Conservation (phyloP, 1,139 yeast species). For the Blastobotrys buckinghamii region DNA sequence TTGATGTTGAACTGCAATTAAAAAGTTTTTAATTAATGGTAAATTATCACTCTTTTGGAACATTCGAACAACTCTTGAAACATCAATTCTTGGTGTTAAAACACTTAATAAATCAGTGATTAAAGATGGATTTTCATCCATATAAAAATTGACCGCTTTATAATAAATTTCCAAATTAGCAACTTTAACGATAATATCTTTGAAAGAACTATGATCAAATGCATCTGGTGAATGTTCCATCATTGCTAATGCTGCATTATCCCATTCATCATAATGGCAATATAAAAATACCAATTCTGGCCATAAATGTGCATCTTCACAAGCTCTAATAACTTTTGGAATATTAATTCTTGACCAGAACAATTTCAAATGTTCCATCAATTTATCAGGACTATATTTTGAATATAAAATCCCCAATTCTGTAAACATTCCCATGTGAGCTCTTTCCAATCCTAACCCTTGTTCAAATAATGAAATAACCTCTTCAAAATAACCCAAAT, state of each 20-base stretch:
- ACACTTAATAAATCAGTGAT: constrained; percentile 81
- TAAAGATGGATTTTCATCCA: constrained; percentile 86
- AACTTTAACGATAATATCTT: constrained; percentile 90
- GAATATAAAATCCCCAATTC: constrained; percentile 88
- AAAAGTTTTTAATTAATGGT: constrained; percentile 92
- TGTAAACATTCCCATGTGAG: constrained; percentile 99
- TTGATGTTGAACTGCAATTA: constrained; percentile 84
- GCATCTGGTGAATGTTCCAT: constrained; percentile 92
- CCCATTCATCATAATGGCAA: constrained; percentile 99
- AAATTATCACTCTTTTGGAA: constrained; percentile 93
- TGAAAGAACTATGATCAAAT: constrained; percentile 89
- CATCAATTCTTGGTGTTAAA: constrained; percentile 85
- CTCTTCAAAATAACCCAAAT: constrained; percentile 87
- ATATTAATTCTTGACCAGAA: constrained; percentile 98
- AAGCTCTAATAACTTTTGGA: constrained; percentile 93
- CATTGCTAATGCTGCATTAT: constrained; percentile 97
- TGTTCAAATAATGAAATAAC: constrained; percentile 88
- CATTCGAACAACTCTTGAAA: constrained; percentile 91
- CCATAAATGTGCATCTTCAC: constrained; percentile 92
- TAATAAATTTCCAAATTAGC: constrained; percentile 95
- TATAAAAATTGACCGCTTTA: constrained; percentile 92
- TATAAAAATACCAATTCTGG: constrained; percentile 93
- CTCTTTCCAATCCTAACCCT: constrained; percentile 94
- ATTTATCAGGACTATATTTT: constrained; percentile 83
- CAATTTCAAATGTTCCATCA: constrained; percentile 93